A percentile compares a stretch with the other conserved stretches of the same genome.
phyloP scores from a whole-genome alignment of 177 flowering plant genomes.

The Vitis hybrid region DNA sequence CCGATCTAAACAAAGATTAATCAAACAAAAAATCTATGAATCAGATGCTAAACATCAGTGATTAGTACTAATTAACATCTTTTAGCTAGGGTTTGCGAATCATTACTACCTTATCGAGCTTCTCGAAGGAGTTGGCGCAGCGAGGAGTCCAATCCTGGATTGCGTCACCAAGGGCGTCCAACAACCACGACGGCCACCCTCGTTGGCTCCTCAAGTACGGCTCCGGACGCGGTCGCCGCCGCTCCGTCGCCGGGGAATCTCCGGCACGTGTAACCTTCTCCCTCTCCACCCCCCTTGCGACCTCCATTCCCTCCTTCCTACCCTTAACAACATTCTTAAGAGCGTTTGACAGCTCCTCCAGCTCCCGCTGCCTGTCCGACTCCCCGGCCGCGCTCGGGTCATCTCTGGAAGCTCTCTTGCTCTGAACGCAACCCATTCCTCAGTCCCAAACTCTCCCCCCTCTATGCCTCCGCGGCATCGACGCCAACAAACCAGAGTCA shows the following conservation, averaged over 20 bases:
- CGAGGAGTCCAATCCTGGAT: slow-evolving; percentile 77
- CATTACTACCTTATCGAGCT: slow-evolving; percentile 66
- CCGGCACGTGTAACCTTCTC: slow-evolving; percentile 12
- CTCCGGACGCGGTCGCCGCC: slow-evolving; percentile 18
- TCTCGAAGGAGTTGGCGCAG: slow-evolving; percentile 74
- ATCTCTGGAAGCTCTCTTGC: slow-evolving; percentile 26
- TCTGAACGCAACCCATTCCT: slow-evolving; percentile 66
- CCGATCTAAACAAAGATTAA: slow-evolving; percentile 53
- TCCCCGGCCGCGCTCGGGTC: slow-evolving; percentile 12
- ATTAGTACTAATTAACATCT: background rate
- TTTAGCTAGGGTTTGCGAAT: slow-evolving; percentile 3
- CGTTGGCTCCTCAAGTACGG: slow-evolving; percentile 24
- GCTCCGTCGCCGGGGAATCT: slow-evolving; percentile 25
- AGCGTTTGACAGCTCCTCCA: slow-evolving; percentile 16
- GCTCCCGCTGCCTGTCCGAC: slow-evolving; percentile 21
- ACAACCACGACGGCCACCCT: slow-evolving; percentile 80
- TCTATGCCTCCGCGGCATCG: slow-evolving; percentile 1
- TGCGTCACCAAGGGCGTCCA: slow-evolving; percentile 68
- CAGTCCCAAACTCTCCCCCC: slow-evolving; percentile 7
- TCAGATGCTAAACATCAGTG: background rate
- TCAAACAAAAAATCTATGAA: slow-evolving; percentile 8
- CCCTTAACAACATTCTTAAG: slow-evolving; percentile 23
- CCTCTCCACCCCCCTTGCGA: slow-evolving; percentile 15
- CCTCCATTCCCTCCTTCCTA: slow-evolving; percentile 11
- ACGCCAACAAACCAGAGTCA: background rate